These are phyloP conservation scores for Termitomyces sp. DNA, from an alignment of 1,284 basidiomycete genomes.

Conservation along the genomic window DNA sequence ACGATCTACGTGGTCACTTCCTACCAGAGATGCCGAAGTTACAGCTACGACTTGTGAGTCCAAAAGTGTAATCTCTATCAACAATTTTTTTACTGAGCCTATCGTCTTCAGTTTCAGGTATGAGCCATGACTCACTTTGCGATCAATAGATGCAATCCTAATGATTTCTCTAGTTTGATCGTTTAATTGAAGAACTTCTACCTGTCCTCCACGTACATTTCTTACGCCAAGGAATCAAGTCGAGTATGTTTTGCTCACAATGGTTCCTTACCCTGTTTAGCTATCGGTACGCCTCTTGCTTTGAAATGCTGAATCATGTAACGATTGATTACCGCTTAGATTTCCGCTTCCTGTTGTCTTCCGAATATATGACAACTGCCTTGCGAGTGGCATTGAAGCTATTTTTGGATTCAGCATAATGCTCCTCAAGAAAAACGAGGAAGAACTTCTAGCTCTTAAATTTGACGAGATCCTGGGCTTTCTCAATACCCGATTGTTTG, in stretches of 20 bases:
- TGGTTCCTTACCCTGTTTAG: conserved; percentile 99
- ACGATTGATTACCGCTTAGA: conserved; percentile 36
- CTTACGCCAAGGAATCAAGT: conserved; percentile 88
- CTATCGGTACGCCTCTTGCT: conserved; percentile 59
- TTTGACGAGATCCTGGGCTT: conserved; percentile 87
- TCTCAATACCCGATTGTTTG: conserved; percentile 78
- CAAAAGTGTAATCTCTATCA: not conserved
- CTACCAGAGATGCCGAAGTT: conserved; percentile 97
- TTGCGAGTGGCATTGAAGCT: conserved; percentile 96
- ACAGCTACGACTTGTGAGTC: conserved; percentile 79
- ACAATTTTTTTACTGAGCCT: conserved; percentile 4
- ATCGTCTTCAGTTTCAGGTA: conserved; percentile 30
- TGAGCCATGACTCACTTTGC: conserved; percentile 9
- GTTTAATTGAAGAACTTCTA: conserved; percentile 86
- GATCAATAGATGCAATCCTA: conserved; percentile 2
- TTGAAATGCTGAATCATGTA: not conserved
- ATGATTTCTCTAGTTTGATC: conserved; percentile 67
- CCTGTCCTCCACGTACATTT: conserved; percentile 92
- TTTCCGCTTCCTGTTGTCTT: conserved; percentile 94
- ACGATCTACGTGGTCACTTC: conserved; percentile 94
- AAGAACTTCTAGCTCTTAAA: conserved; percentile 68
- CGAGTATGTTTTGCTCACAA: conserved; percentile 94
- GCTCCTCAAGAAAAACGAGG: conserved; percentile 86
- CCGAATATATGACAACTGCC: conserved; percentile 90
- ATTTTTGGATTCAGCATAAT: conserved; percentile 93